A percentile compares a stretch with the other conserved stretches of the same genome.
These are phyloP conservation scores for Xylaria sp. DNA, from an alignment of 495 filamentous ascomycete species.

Conservation along the genomic window DNA sequence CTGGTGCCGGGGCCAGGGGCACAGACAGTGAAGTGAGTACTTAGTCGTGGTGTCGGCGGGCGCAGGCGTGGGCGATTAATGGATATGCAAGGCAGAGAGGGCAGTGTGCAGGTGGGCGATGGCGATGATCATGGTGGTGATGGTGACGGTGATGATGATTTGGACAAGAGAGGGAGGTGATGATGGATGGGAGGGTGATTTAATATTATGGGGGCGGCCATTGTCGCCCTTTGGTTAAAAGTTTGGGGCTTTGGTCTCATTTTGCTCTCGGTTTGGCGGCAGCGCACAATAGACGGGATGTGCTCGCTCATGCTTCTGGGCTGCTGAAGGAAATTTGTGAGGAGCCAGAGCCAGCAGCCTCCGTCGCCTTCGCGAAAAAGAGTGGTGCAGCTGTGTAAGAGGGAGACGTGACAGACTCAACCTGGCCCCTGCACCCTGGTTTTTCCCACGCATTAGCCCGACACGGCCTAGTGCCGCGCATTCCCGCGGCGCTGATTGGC, in stretches of 20 bases:
- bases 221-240: conserved; percentile 41
- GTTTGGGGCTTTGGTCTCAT: conserved; percentile 46
- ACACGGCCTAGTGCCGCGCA: background rate
- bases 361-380: conserved; percentile 35
- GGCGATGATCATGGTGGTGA: conserved; percentile 26
- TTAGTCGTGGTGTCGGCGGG: conserved; percentile 8
- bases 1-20: background rate
- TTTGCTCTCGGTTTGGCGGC: conserved; percentile 36
- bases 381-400: conserved; percentile 29
- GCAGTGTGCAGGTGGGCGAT: conserved; percentile 20
- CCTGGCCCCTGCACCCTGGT: conserved; percentile 28
- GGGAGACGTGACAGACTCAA: conserved; percentile 32
- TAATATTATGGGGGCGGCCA: conserved; percentile 47
- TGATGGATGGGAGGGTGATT: conserved; percentile 40
- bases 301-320: conserved; percentile 36
- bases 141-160: conserved; percentile 36
- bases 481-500: conserved; percentile 17
- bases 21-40: too few species aligned
- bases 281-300: conserved; percentile 38
- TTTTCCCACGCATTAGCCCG: conserved; percentile 14
- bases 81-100: conserved; percentile 20
- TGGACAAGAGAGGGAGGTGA: conserved; percentile 27
- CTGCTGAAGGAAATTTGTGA: conserved; percentile 36
- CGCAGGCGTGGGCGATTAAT: conserved; percentile 24
- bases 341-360: conserved; percentile 34